Conservation (phyloP, 495 filamentous ascomycete species). For the Neurospora hispaniola region DNA sequence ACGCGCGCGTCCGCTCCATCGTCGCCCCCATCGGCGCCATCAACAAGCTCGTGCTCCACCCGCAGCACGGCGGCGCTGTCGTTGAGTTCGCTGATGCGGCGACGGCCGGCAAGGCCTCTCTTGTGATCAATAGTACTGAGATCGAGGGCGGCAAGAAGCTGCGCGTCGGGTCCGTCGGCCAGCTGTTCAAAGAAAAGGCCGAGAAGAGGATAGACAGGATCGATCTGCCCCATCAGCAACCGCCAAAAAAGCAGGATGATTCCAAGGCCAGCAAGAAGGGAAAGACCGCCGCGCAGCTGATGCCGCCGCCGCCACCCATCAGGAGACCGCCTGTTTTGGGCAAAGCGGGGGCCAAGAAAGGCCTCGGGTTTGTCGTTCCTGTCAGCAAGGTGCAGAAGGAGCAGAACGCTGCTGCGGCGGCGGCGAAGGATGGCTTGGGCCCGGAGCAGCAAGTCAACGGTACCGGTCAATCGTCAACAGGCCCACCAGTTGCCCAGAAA, state of each 20-base stretch:
- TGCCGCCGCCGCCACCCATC: conserved; percentile 43
- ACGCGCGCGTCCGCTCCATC: conserved; percentile 52
- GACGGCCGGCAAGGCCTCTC: conserved; percentile 60
- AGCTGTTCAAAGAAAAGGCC: conserved; percentile 53
- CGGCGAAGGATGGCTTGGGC: not conserved
- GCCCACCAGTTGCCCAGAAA: conserved; percentile 36
- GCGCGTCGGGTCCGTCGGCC: conserved; percentile 54
- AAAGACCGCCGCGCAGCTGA: conserved; percentile 22
- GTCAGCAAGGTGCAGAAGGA: conserved; percentile 21
- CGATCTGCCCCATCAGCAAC: conserved; percentile 24
- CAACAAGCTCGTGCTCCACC: conserved; percentile 58
- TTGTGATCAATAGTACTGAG: conserved; percentile 63
- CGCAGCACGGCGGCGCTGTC: conserved; percentile 76
- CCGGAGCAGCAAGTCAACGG: not conserved
- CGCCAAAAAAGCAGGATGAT: conserved; percentile 22
- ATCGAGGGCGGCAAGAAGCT: conserved; percentile 55
- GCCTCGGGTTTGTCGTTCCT: conserved; percentile 32
- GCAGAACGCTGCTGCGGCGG: conserved; percentile 17
- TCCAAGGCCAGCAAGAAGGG: conserved; percentile 20
- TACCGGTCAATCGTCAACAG: not conserved
- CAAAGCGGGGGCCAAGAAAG: conserved; percentile 47
- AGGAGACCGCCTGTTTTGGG: conserved; percentile 50
- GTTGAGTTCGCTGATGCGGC: conserved; percentile 66
- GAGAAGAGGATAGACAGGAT: conserved; percentile 43
- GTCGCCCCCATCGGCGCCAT: conserved; percentile 53